A percentile compares a stretch with the other conserved stretches of the same genome.
Conservation (phyloP, 1,284 basidiomycete genomes). For the Cronartium quercuum region DNA sequence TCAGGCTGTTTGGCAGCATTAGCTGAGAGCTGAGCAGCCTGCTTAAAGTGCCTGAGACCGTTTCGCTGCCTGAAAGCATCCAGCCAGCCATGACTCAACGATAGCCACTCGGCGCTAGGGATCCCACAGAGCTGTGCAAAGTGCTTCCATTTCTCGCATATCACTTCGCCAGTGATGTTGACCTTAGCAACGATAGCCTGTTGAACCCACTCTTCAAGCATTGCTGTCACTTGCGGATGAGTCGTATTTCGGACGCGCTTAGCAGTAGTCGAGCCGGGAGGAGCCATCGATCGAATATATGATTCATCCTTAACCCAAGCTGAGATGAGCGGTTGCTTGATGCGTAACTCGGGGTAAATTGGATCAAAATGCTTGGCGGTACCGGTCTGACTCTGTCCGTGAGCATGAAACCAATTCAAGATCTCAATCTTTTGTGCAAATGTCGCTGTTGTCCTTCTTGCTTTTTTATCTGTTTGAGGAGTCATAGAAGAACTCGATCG, state of each 20-base stretch:
- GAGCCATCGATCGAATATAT: slow-evolving; percentile 9
- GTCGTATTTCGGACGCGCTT: slow-evolving; percentile 4
- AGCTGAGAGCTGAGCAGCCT: not conserved
- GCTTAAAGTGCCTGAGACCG: not conserved
- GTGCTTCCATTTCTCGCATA: slow-evolving; percentile 6
- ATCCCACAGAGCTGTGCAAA: slow-evolving; percentile 4
- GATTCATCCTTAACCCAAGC: slow-evolving; percentile 22
- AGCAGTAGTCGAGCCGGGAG: not conserved
- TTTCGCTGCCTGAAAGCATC: not conserved
- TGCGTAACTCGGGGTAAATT: slow-evolving; percentile 21
- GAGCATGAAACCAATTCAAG: slow-evolving; percentile 20
- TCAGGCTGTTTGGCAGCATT: not conserved
- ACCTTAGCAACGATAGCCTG: not conserved
- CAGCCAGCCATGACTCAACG: not conserved
- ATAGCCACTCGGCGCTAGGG: not conserved
- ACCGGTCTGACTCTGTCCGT: slow-evolving; percentile 19
- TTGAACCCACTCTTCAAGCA: slow-evolving; percentile 8
- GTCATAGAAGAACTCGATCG: not conserved
- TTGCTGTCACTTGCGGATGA: not conserved
- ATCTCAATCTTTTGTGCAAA: slow-evolving; percentile 31
- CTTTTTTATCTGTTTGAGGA: not conserved
- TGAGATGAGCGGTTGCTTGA: slow-evolving; percentile 32
- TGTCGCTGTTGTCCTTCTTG: slow-evolving; percentile 2
- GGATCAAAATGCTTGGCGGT: slow-evolving; percentile 28
- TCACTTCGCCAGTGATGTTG: slow-evolving; percentile 1